Conservation (phyloP, 768 basidiomycete species). For the Thelephora ganbajun region DNA sequence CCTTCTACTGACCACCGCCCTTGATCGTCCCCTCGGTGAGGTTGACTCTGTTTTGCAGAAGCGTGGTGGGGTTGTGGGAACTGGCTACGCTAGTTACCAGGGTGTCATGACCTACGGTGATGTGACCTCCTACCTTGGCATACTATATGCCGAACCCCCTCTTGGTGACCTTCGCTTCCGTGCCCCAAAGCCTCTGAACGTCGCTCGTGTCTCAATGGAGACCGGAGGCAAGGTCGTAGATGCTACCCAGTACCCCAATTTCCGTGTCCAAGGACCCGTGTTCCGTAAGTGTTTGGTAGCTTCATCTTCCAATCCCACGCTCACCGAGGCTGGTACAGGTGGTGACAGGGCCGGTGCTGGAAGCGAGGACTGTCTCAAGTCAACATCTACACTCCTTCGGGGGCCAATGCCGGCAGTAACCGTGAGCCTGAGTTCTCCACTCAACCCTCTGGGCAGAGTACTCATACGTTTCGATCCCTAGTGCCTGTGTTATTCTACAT, state of each 20-base stretch:
- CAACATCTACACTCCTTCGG: slow-evolving; percentile 46
- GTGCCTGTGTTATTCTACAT: slow-evolving; percentile 28
- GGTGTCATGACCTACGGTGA: slow-evolving; percentile 39
- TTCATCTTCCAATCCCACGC: background rate
- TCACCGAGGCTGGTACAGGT: slow-evolving; percentile 15
- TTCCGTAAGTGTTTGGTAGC: slow-evolving; percentile 24
- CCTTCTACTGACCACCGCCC: no score
- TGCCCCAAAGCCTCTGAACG: slow-evolving; percentile 38
- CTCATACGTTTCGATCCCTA: slow-evolving; percentile 3
- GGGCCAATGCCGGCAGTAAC: slow-evolving; percentile 30
- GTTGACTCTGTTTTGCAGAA: no score
- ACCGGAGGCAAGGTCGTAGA: slow-evolving; percentile 28
- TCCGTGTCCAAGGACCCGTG: slow-evolving; percentile 41
- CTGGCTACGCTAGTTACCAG: slow-evolving; percentile 44
- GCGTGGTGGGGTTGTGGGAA: slow-evolving; percentile 27
- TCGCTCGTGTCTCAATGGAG: slow-evolving; percentile 23
- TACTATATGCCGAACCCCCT: slow-evolving; percentile 25
- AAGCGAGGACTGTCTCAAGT: slow-evolving; percentile 55
- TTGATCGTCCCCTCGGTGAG: no score
- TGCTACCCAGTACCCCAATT: slow-evolving; percentile 38
- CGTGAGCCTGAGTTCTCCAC: slow-evolving; percentile 20
- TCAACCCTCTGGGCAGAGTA: background rate
- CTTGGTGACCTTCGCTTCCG: slow-evolving; percentile 22
- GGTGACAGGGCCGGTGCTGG: slow-evolving; percentile 51
- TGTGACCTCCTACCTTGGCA: slow-evolving; percentile 37